phyloP scores from a whole-genome alignment of 352 stramenopile genomes.

The Phytophthora kernoviae region DNA sequence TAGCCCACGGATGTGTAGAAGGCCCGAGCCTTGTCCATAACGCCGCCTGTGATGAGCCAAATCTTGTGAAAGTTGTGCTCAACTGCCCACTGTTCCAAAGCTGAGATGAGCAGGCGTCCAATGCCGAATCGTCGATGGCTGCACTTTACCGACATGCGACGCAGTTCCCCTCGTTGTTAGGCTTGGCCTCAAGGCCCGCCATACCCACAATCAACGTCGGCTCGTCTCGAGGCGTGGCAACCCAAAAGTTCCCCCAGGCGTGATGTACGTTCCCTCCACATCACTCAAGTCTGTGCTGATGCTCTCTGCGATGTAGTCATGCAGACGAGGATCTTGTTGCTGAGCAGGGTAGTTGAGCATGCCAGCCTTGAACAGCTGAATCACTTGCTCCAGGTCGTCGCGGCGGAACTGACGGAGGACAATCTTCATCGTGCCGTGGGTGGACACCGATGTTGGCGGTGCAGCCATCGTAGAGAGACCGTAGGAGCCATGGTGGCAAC shows the following conservation, averaged over 20 bases:
- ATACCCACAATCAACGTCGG: conserved; percentile 30
- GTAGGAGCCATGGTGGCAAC: conserved; percentile 12
- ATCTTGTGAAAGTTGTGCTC: conserved; percentile 23
- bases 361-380: conserved; percentile 24
- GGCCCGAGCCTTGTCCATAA: conserved; percentile 19
- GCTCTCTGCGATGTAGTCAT: conserved; percentile 28
- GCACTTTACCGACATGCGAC: conserved; percentile 42
- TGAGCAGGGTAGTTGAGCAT: conserved; percentile 26
- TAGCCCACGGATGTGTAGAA: conserved; percentile 35
- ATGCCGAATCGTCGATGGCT: conserved; percentile 38
- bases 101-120: conserved; percentile 26
- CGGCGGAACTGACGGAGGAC: conserved; percentile 20
- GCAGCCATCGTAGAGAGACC: conserved; percentile 7
- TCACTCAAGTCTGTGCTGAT: conserved; percentile 33
- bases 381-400: conserved; percentile 26
- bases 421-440: conserved; percentile 16
- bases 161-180: conserved; percentile 34
- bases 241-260: conserved; percentile 48
- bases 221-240: conserved; percentile 29
- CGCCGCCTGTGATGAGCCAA: conserved; percentile 29
- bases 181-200: conserved; percentile 37
- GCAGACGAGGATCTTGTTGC: conserved; percentile 12
- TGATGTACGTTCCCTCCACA: conserved; percentile 39
- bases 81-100: conserved; percentile 36
- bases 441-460: neutral